These are phyloP conservation scores for Scedosporium minutisporum DNA, from an alignment of 2,329 filamentous ascomycete species.

Conservation along the genomic window DNA sequence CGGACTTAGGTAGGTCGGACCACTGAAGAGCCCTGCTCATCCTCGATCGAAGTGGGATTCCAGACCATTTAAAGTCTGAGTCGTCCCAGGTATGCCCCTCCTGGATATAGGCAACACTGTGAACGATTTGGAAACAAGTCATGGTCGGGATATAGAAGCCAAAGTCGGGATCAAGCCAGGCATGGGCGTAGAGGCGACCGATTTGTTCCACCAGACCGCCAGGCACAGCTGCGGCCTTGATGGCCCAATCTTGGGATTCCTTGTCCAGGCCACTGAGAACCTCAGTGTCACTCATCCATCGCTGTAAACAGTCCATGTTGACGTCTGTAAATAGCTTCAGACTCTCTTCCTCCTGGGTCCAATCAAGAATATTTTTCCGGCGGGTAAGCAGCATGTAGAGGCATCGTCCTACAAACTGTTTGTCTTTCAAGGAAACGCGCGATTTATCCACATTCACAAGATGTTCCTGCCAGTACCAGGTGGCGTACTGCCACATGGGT, in stretches of 20 bases:
- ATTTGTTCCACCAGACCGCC: slow-evolving; percentile 26
- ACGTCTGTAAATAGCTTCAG: slow-evolving; percentile 29
- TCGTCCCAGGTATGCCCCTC: slow-evolving; percentile 27
- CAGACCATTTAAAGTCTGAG: slow-evolving; percentile 25
- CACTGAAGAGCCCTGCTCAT: slow-evolving; percentile 26
- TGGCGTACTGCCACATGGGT: slow-evolving; percentile 23
- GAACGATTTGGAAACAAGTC: slow-evolving; percentile 33
- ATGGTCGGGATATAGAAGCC: slow-evolving; percentile 27
- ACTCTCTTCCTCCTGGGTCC: slow-evolving; percentile 32
- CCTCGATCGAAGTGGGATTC: slow-evolving; percentile 22
- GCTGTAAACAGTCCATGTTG: slow-evolving; percentile 25
- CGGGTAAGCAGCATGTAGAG: slow-evolving; percentile 28
- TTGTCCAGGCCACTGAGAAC: slow-evolving; percentile 19
- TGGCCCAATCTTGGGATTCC: slow-evolving; percentile 22
- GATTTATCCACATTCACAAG: slow-evolving; percentile 22
- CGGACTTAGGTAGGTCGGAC: slow-evolving; percentile 23
- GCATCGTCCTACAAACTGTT: slow-evolving; percentile 21
- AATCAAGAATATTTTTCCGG: slow-evolving; percentile 25
- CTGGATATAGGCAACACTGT: slow-evolving; percentile 29
- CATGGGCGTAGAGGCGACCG: slow-evolving; percentile 26
- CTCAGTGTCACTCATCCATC: slow-evolving; percentile 25
- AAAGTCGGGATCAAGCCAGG: slow-evolving; percentile 26
- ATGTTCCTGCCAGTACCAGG: slow-evolving; percentile 37
- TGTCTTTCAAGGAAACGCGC: slow-evolving; percentile 17
- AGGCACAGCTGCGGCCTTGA: slow-evolving; percentile 14